Evolutionary conservation across 2,329 filamentous ascomycete genomes (phyloP), one percentile per base, ranked within the genome.

Genomic region (Botrytis pseudocinerea): DNA sequence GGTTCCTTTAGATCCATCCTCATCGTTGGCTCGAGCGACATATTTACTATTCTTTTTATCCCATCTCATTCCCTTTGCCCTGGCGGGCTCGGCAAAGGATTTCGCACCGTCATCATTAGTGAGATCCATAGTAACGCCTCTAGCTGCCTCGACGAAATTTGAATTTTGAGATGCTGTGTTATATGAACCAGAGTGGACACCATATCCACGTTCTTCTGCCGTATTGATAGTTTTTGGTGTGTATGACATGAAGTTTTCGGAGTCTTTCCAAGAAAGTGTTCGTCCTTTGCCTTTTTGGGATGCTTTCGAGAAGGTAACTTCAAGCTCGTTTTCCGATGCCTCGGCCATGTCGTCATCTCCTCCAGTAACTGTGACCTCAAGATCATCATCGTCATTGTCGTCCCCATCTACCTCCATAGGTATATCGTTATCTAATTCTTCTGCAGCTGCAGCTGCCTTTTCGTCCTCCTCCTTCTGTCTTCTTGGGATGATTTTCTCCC

Each of bases 21-120:
- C 93, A 83, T 99, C 96, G 85, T 99, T 98, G 78, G 90, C 90
- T 51, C 93, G 90, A 20, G 93, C 87, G 51, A 99, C 95, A 84
- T 98, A 99, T 84, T 98, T 98, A 84, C 93, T 97, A 80, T 90
- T 89, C 83, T 97, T 97, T 85, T 97, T 95, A 85, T 99, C 96
- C 96, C 96, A 99, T 77, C 96, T 92, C 90, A 97, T 91, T 64
- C 89, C 86, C 77, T 90, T 89, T 66, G 90, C 84, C 78, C 91
- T 92, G 64, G 91, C 88, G 4, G 94, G 90, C 78, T 93, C 90
- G 75, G 90, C 94, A 81, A 98, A 97, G 1, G 89, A 87, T 80
- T 93, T 93, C 78, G 89, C 89, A 18, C 88, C 89, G 77, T 98
- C 96, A 83, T 99, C 96, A 80, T 94, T 94, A 74, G 89, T 91